These are phyloP conservation scores for Tillandsia leiboldiana DNA, from an alignment of 176 grass and related monocot genomes.

Conservation along the genomic window DNA sequence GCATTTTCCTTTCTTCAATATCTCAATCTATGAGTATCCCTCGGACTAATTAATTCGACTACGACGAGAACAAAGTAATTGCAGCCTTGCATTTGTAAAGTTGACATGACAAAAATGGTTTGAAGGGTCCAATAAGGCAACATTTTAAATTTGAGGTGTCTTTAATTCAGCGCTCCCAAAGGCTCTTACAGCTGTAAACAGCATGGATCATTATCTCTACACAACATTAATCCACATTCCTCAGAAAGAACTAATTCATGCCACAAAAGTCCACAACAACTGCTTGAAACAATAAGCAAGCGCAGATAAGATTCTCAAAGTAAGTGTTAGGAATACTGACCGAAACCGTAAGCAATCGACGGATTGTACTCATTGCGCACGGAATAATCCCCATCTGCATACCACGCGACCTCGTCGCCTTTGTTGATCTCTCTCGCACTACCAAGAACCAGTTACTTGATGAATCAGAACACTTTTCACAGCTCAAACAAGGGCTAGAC, in stretches of 20 bases:
- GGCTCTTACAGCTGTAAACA: too few species aligned
- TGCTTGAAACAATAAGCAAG: background rate
- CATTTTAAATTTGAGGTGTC: too few species aligned
- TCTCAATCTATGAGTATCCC: too few species aligned
- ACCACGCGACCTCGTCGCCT: slow-evolving; percentile 95
- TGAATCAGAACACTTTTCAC: background rate
- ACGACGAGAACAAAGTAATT: too few species aligned
- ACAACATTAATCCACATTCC: too few species aligned
- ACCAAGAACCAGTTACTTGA: slow-evolving; percentile 3
- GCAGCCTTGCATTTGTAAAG: too few species aligned
- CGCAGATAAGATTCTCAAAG: background rate
- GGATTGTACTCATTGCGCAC: slow-evolving; percentile 86
- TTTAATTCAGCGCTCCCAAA: too few species aligned
- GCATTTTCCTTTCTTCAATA: too few species aligned
- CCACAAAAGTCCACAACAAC: background rate
- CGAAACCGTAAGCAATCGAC: slow-evolving; percentile 77
- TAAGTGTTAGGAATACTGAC: slow-evolving; percentile 34
- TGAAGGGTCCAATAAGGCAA: too few species aligned
- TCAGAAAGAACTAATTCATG: background rate
- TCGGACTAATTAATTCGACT: too few species aligned
- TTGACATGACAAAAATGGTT: too few species aligned
- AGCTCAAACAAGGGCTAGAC: background rate
- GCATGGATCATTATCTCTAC: too few species aligned
- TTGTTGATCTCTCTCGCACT: slow-evolving; percentile 95
- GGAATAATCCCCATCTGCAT: slow-evolving; percentile 76